phyloP scores from a whole-genome alignment of 768 basidiomycete genomes.

The Tubosaeta sp. region DNA sequence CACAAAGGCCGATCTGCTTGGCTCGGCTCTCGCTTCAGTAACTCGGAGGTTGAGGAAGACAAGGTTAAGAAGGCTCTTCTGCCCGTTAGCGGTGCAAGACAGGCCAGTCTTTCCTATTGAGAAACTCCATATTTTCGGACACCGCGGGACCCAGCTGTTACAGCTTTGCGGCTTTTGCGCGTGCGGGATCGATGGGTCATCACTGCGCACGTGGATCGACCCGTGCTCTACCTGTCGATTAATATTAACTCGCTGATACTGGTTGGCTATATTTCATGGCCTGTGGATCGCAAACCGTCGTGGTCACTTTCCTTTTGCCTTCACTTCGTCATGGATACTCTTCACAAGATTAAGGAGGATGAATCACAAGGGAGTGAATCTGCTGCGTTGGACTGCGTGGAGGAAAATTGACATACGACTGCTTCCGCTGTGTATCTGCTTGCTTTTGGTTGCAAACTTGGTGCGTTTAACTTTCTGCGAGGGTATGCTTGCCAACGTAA shows the following conservation, averaged over 20 bases:
- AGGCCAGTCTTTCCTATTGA: neutral
- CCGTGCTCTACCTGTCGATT: neutral
- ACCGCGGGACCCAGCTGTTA: neutral
- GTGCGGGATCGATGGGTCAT: neutral
- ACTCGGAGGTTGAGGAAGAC: too few relatives aligned
- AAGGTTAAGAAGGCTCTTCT: too few relatives aligned
- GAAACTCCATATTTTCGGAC: neutral
- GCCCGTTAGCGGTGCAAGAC: neutral
- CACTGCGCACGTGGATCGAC: neutral
- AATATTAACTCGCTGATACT: too few relatives aligned
- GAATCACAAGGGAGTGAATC: conserved; percentile 5
- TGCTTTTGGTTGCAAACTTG: conserved; percentile 47
- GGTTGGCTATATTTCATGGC: neutral
- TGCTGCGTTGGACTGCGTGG: conserved; percentile 28
- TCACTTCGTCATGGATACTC: neutral
- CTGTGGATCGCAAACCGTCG: too few relatives aligned
- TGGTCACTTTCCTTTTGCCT: neutral
- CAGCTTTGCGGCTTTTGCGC: neutral
- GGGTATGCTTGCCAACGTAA: neutral
- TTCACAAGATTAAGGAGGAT: neutral
- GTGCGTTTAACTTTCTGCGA: conserved; percentile 29
- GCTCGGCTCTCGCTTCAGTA: too few relatives aligned
- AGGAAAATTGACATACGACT: conserved; percentile 44
- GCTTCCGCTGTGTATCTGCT: conserved; percentile 45
- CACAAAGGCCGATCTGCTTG: too few relatives aligned